phyloP scores from a whole-genome alignment of 2,329 filamentous ascomycete species.

The Fusarium sp. region DNA sequence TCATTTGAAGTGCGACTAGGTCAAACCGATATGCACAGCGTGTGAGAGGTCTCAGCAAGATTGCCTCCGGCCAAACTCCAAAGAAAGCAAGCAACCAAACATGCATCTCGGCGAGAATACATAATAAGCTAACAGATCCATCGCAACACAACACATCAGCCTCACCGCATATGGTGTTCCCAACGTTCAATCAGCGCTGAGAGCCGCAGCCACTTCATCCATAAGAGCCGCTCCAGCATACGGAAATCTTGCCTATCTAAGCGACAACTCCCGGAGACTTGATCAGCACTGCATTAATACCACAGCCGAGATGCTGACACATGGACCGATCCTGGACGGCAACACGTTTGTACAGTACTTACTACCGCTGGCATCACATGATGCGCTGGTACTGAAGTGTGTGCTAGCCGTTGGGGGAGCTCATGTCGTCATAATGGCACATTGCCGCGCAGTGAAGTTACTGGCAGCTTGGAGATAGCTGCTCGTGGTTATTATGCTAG shows the following conservation, averaged over 20 bases:
- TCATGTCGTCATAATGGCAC: background rate
- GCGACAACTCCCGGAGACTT: background rate
- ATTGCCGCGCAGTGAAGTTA: background rate
- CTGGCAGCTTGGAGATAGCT: background rate
- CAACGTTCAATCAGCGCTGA: too few species aligned
- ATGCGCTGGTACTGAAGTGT: constrained; percentile 1
- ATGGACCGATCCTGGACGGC: background rate
- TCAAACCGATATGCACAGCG: background rate
- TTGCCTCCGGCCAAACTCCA: background rate
- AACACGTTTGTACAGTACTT: constrained; percentile 11
- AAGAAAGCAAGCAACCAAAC: background rate
- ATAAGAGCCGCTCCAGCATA: background rate
- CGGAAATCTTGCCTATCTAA: constrained; percentile 9
- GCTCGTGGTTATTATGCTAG: background rate
- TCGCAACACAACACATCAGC: background rate
- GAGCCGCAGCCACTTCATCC: background rate
- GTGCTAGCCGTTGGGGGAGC: constrained; percentile 3
- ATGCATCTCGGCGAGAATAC: background rate
- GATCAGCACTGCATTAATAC: constrained; percentile 7
- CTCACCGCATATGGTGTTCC: too few species aligned
- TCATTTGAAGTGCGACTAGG: background rate
- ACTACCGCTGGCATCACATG: constrained; percentile 2
- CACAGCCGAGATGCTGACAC: constrained; percentile 4
- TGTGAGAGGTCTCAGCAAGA: background rate
- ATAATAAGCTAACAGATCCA: background rate